A percentile compares a stretch with the other conserved stretches of the same genome.
Conservation (phyloP, 257 asterid genomes). For the Scutellaria galericulata region DNA sequence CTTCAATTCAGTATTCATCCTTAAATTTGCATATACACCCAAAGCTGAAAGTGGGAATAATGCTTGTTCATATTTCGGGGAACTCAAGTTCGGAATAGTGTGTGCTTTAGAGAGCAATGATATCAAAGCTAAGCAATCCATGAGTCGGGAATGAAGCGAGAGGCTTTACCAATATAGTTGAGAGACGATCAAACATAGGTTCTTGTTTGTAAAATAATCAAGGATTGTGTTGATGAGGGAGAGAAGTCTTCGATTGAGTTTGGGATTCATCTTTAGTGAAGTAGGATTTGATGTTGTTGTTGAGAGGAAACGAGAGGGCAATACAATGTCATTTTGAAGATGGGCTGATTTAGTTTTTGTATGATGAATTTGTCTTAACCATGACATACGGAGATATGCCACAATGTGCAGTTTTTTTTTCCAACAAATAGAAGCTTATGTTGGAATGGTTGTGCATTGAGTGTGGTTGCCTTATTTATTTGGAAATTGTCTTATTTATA, state of each 20-base stretch:
- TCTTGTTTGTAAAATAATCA: no score
- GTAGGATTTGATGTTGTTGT: neutral
- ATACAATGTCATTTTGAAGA: neutral
- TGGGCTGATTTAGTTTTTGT: neutral
- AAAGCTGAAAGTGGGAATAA: no score
- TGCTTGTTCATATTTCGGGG: no score
- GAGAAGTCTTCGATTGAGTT: slow-evolving; percentile 19
- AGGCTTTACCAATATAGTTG: no score
- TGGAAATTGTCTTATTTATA: neutral
- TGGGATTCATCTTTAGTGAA: slow-evolving; percentile 39
- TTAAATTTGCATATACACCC: no score
- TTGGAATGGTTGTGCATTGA: slow-evolving; percentile 30
- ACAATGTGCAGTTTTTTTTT: neutral
- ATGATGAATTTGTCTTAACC: neutral
- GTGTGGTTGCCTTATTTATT: neutral
- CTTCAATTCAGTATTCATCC: no score
- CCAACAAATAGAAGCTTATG: slow-evolving; percentile 52
- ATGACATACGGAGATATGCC: slow-evolving; percentile 10
- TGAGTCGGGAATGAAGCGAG: no score
- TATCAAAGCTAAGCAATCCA: no score
- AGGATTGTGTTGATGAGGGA: slow-evolving; percentile 27
- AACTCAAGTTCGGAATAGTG: no score
- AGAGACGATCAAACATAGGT: no score
- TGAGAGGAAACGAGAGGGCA: neutral
- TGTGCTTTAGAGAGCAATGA: no score